Conservation (phyloP, 1,284 basidiomycete genomes). For the Malassezia sp. region DNA sequence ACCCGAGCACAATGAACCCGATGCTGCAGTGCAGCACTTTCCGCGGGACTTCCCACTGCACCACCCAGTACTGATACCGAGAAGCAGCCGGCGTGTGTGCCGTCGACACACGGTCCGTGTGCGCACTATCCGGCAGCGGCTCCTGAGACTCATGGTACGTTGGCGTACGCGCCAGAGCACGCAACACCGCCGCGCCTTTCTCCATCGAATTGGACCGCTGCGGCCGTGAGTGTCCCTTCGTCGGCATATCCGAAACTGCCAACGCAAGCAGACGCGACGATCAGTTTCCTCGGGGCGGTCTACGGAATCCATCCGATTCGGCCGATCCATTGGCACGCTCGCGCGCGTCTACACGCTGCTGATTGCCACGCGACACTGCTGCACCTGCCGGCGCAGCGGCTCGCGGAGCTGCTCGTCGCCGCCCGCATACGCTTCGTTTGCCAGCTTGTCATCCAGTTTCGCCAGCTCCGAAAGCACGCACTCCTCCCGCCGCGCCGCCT, state of each 20-base stretch:
- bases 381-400: too few relatives aligned
- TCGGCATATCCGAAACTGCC: too few relatives aligned
- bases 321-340: too few relatives aligned
- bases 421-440: too few relatives aligned
- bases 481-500: too few relatives aligned
- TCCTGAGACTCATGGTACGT: conserved; percentile 16
- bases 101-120: conserved; percentile 10
- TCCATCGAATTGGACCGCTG: conserved; percentile 36
- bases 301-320: too few relatives aligned
- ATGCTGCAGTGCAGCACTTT: conserved; percentile 84
- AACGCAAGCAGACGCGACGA: too few relatives aligned
- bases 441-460: background rate
- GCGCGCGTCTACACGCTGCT: too few relatives aligned
- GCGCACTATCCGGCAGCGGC: background rate
- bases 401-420: too few relatives aligned
- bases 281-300: too few relatives aligned
- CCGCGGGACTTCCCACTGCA: conserved; percentile 64
- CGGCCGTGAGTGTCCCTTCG: background rate
- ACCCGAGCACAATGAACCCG: conserved; percentile 70
- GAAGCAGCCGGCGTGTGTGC: conserved; percentile 7
- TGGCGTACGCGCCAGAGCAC: conserved; percentile 33
- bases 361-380: too few relatives aligned
- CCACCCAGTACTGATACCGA: conserved; percentile 7
- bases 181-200: conserved; percentile 40
- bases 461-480: background rate